Evolutionary conservation across 495 filamentous ascomycete species (phyloP).

Genomic region (Articulospora tetracladia): DNA sequence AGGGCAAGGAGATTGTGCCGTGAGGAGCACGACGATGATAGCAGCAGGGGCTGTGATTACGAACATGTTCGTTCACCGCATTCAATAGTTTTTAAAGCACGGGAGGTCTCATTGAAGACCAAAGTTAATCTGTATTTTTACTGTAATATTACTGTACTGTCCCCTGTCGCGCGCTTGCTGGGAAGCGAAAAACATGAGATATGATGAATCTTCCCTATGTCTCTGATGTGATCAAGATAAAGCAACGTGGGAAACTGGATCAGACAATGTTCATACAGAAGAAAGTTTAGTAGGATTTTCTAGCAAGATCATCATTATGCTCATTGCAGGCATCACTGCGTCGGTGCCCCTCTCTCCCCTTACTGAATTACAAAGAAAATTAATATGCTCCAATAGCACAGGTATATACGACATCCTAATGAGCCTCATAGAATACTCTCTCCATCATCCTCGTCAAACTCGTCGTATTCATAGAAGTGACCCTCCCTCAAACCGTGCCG

Average conservation of each 20-base stretch:
- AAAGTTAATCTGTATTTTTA: neutral
- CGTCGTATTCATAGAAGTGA: neutral
- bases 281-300: too few species aligned
- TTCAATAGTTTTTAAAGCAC: neutral
- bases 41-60: too few species aligned
- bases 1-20: conserved; percentile 64
- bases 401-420: too few species aligned
- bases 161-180: too few species aligned
- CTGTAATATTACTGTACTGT: neutral
- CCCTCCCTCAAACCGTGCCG: neutral
- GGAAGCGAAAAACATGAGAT: neutral
- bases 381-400: neutral
- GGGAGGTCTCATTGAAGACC: neutral
- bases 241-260: too few species aligned
- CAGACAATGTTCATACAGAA: too few species aligned
- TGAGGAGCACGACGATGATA: neutral
- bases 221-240: too few species aligned
- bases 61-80: neutral
- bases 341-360: neutral
- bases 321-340: too few species aligned
- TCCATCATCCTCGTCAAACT: conserved; percentile 8
- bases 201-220: too few species aligned
- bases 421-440: neutral
- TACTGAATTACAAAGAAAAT: neutral
- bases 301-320: too few species aligned